phyloP scores from a whole-genome alignment of 257 asterid species.

The Lithospermum erythrorhizon region DNA sequence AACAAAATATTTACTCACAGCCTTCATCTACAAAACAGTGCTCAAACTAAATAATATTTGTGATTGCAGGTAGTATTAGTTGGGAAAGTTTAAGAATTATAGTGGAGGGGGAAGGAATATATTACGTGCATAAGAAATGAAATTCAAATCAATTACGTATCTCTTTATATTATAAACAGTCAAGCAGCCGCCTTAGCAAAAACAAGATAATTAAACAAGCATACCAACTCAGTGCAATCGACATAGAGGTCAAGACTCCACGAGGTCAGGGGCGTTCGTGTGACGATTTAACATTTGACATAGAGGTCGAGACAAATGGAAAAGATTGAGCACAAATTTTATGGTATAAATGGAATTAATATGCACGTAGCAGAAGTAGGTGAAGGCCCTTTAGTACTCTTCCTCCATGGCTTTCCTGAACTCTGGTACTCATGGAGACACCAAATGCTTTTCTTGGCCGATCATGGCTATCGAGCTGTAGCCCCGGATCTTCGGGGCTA shows the following conservation, averaged over 20 bases:
- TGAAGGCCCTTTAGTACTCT: constrained; percentile 9
- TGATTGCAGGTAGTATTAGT: no score
- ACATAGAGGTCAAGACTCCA: background rate
- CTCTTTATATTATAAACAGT: no score
- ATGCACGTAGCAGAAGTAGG: constrained; percentile 7
- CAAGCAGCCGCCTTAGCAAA: background rate
- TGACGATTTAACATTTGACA: no score
- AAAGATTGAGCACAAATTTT: background rate
- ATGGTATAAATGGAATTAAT: background rate
- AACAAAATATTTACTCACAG: no score
- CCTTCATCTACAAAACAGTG: no score
- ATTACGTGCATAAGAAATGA: no score
- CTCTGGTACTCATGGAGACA: constrained; percentile 21
- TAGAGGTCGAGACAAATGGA: background rate
- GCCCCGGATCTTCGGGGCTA: constrained; percentile 28
- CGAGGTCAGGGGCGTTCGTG: no score
- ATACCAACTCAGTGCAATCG: background rate
- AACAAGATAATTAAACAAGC: no score
- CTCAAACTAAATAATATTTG: no score
- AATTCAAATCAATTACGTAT: no score
- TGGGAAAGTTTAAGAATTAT: no score
- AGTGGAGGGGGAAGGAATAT: no score
- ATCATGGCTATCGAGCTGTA: constrained; percentile 18
- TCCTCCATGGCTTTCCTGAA: constrained; percentile 17
- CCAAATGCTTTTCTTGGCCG: constrained; percentile 19